Evolutionary conservation across 2,329 filamentous ascomycete genomes (phyloP).

Genomic region (Blastomyces emzantsi): DNA sequence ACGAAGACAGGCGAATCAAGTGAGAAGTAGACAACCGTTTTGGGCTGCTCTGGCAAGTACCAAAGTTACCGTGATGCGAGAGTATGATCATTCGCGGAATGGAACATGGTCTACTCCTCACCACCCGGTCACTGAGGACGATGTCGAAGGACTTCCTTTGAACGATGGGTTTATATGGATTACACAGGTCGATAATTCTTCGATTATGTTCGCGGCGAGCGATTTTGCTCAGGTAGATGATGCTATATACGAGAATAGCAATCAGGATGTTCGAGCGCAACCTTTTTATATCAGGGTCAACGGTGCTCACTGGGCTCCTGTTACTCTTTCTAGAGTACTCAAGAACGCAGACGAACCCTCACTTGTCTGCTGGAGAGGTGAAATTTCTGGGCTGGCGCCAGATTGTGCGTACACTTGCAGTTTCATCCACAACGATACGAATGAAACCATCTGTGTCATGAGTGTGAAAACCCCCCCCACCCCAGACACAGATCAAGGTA

Average conservation of each 20-base stretch:
- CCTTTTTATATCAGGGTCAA: conserved; percentile 59
- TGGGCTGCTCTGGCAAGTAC: conserved; percentile 94
- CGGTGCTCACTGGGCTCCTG: conserved; percentile 56
- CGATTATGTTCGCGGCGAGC: conserved; percentile 40
- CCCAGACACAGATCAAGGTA: conserved; percentile 51
- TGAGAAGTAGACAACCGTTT: conserved; percentile 80
- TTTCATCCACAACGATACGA: conserved; percentile 49
- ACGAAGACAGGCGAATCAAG: conserved; percentile 83
- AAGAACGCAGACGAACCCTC: conserved; percentile 38
- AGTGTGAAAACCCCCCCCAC: conserved; percentile 55
- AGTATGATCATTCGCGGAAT: conserved; percentile 66
- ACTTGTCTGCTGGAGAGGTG: conserved; percentile 47
- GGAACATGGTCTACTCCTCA: conserved; percentile 17
- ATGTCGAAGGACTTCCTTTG: conserved; percentile 33
- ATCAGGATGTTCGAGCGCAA: conserved; percentile 34
- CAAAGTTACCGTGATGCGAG: conserved; percentile 92
- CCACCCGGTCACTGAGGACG: conserved; percentile 34
- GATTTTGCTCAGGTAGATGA: conserved; percentile 29
- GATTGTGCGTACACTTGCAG: conserved; percentile 57
- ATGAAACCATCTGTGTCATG: conserved; percentile 50
- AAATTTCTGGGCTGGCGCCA: conserved; percentile 56
- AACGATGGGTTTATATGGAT: conserved; percentile 41
- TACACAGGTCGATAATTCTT: conserved; percentile 38
- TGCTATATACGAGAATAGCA: conserved; percentile 15
- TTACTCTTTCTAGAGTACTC: conserved; percentile 43